Evolutionary conservation across 768 basidiomycete species (phyloP), one percentile per base, ranked within the genome.

Genomic region (Butyriboletus loyo): DNA sequence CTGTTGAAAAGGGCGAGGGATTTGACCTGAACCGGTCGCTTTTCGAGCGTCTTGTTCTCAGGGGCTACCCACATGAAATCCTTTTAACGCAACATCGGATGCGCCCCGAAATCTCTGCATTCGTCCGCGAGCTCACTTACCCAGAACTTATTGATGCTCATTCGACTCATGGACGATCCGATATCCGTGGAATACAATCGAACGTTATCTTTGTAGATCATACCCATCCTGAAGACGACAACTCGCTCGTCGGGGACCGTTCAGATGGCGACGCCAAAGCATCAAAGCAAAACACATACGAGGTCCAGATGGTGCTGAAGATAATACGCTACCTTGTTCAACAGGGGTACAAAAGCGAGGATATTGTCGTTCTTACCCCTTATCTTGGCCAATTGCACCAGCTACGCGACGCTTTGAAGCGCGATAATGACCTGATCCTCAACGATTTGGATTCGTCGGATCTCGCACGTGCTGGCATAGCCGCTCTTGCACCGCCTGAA

Each of bases 151-250:
- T 69, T 0, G 87, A 88, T 53, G 83, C 82, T 0, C 63, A 73
- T 1, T 63, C 52, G 4, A 87, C 86, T 0, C 17, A 60, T 15
- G 69, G 69, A 32, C 77, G 85, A 3, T 74, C 79, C 0, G 58
- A 81, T 52, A 66, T 87, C 21, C 74, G 72, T 0, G 86, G 86
- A 2, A 58, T 87, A 0, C 72, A 66, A 21, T 75, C 79, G 46
- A 84, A 85, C 59, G 62, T 87, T 9, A 67, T 86, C n/a, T 85
- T 87, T 62, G 75, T 88, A 40, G 64, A 80, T 36, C 86, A 88
- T 56, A 59, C 62, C 17, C 64, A 79, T 13, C 81, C 78, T 0
- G 86, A 88, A 62, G 85, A 82, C 34, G 75, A 78, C 0, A 54
- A 70, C 40, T 10, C 46, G 0, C 55, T 69, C 6, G 38, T 82